phyloP scores from a whole-genome alignment of 2,329 filamentous ascomycete species.

The Sporothrix globosa region DNA sequence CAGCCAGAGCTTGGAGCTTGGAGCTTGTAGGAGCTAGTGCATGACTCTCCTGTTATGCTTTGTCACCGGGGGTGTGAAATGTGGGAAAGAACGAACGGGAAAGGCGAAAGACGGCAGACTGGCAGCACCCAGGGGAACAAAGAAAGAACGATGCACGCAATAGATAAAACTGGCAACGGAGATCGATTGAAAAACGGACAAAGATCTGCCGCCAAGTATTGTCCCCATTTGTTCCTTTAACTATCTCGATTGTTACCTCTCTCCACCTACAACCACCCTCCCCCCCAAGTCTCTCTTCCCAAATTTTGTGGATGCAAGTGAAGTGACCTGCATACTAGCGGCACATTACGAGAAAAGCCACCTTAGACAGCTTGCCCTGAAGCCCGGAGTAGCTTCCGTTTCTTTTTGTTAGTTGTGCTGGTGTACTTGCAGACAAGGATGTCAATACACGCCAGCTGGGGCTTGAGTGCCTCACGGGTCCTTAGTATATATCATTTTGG shows the following conservation, averaged over 20 bases:
- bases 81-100: background rate
- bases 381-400: slow-evolving; percentile 4
- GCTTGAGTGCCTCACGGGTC: background rate
- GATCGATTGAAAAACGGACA: slow-evolving; percentile 14
- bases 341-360: background rate
- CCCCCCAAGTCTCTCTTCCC: background rate
- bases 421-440: background rate
- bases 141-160: background rate
- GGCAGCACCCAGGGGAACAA: background rate
- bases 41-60: slow-evolving; percentile 25
- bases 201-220: background rate
- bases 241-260: background rate
- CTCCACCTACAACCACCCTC: background rate
- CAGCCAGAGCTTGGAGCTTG: slow-evolving; percentile 6
- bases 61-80: background rate
- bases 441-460: background rate
- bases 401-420: slow-evolving; percentile 4
- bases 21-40: slow-evolving; percentile 11
- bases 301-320: slow-evolving; percentile 4
- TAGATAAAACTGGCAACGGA: background rate
- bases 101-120: background rate
- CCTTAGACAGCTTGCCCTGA: background rate
- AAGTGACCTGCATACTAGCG: slow-evolving; percentile 24
- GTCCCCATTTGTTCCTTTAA: background rate
- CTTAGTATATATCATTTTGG: background rate